Evolutionary conservation across 2,329 filamentous ascomycete genomes (phyloP).

Genomic region (Alternaria solani): DNA sequence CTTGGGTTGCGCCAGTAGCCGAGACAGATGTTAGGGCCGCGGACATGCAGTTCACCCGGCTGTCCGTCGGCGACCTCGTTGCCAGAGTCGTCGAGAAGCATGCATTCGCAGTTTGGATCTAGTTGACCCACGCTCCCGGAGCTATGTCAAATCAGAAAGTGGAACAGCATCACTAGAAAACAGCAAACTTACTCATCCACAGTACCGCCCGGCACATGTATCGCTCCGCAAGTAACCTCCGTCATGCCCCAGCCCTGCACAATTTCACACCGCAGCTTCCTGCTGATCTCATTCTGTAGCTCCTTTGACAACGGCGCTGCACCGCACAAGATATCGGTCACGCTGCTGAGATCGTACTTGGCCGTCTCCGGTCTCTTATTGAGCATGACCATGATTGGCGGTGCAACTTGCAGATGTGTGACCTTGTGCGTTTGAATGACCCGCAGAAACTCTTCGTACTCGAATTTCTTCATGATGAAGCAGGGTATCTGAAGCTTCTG

Average conservation of each 20-base stretch:
- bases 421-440: slow-evolving; percentile 50
- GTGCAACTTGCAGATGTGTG: slow-evolving; percentile 53
- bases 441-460: slow-evolving; percentile 51
- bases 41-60: slow-evolving; percentile 52
- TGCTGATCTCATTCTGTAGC: slow-evolving; percentile 51
- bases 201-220: slow-evolving; percentile 47
- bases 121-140: slow-evolving; percentile 53
- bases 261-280: slow-evolving; percentile 47
- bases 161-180: neutral
- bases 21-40: slow-evolving; percentile 52
- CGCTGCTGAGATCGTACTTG: slow-evolving; percentile 52
- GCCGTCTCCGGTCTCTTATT: slow-evolving; percentile 54
- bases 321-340: slow-evolving; percentile 53
- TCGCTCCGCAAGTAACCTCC: slow-evolving; percentile 53
- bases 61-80: slow-evolving; percentile 51
- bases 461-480: slow-evolving; percentile 54
- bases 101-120: slow-evolving; percentile 51
- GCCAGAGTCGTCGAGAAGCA: slow-evolving; percentile 54
- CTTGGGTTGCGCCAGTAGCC: slow-evolving; percentile 54
- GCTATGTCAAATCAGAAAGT: slow-evolving; percentile 17
- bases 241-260: slow-evolving; percentile 55
- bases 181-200: slow-evolving; percentile 41
- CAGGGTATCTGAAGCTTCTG: slow-evolving; percentile 57
- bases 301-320: slow-evolving; percentile 55
- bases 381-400: slow-evolving; percentile 56